Evolutionary conservation across 1,284 basidiomycete genomes (phyloP), one percentile per base, ranked within the genome.

Genomic region (Taiwanofungus camphoratus): DNA sequence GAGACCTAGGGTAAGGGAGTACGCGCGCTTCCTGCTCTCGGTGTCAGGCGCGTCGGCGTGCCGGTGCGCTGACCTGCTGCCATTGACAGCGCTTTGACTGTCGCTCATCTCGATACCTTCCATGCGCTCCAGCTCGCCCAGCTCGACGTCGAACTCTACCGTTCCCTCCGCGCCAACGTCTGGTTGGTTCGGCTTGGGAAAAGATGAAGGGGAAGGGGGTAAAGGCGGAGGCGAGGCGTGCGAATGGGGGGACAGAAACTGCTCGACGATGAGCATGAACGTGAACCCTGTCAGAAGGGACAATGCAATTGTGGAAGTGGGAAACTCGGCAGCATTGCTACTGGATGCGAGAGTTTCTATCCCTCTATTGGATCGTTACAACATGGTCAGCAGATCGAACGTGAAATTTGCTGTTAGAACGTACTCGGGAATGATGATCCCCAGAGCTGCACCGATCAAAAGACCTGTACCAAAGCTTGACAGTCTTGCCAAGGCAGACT

Each of bases 391-490:
- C n/a, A n/a, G n/a, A n/a, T n/a, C n/a, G n/a, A n/a, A n/a, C n/a
- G n/a, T n/a, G n/a, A n/a, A n/a, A n/a, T n/a, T n/a, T n/a, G n/a
- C n/a, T n/a, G n/a, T n/a, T n/a, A 20, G 22, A 32, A 73, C 84
- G 58, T 62, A 90, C 89, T 96, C 92, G 16, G 92, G 92, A 44
- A 96, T 86, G 56, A 96, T 90, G 22, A 96, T 81, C 8, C 90
- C 89, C 52, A 96, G 66, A 0, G 91, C 91, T 5, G 92, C 87
- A 12, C 92, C 92, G 19, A 95, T 74, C 19, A 96, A 73, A 15
- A 96, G 66, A n/a, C 92, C 92, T 22, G 85, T 86, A 18, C 89
- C 85, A 19, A 91, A 62, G 27, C 77, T 76, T 7, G 82, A 80
- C 26, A 92, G 65, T 22, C 73, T 68, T 31, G 80, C 76, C 42